Evolutionary conservation across 78 protist genomes (phyloP), one percentile per base, ranked within the genome.

Genomic region (Monocercomonoides exilis): DNA sequence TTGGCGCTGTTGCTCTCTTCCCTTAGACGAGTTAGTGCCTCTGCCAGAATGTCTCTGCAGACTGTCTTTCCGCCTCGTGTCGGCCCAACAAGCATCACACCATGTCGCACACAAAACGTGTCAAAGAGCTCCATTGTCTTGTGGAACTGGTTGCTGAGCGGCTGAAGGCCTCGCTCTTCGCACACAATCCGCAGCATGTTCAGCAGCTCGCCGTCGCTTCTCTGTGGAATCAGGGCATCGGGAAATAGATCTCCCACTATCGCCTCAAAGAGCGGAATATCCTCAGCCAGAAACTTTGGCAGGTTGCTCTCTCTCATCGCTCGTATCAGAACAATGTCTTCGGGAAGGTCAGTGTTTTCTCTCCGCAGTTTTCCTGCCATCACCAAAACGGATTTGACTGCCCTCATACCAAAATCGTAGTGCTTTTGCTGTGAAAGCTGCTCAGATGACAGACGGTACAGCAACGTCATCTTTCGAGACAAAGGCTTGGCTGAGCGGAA

Each of bases 11-110:
- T 0, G 70, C 11, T 54, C 46, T 32, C 35, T n/a, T 46, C 44
- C 21, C 38, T 82, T 79, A 94, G 85, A n/a, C 11, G 1, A 11
- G 4, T 77, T 87, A 91, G 77, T n/a, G 94, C 92, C 33, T 3
- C 1, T 21, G 86, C 87, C 5, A 94, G 43, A 32, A 42, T 0
- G 11, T 80, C 0, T 2, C 81, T 1, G 79, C 77, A 29, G 43
- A 35, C 33, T 3, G 93, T 90, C 90, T 94, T 94, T 11, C 96
- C 96, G 32, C 91, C 90, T 34, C 93, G 90, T 0, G 95, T 87
- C n/a, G 91, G 87, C 0, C 97, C 97, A 45, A 94, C 95, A 3
- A 92, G 85, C 96, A 94, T 94, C 44, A 92, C 93, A 36, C 95
- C 95, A 80, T 92, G 92, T 2, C 96, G 88, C 33, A 90, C 92